Evolutionary conservation across 768 basidiomycete species (phyloP).

Genomic region (Rickenella mellea): DNA sequence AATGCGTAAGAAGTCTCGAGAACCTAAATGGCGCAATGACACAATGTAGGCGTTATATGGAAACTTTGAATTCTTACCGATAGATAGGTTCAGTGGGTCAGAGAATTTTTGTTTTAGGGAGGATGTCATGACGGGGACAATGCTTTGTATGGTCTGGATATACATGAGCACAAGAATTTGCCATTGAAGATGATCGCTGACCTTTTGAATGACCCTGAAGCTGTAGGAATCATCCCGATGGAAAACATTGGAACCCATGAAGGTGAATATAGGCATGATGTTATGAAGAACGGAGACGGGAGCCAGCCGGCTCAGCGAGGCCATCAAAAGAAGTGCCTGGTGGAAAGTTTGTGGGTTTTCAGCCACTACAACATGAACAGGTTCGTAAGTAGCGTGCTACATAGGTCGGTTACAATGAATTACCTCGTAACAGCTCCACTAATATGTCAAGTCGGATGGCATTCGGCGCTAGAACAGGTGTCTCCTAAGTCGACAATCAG

Average conservation of each 20-base stretch:
- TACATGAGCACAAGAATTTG: not conserved
- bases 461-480: slow-evolving; percentile 40
- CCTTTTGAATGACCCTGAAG: slow-evolving; percentile 91
- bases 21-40: slow-evolving; percentile 17
- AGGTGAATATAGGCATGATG: slow-evolving; percentile 97
- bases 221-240: slow-evolving; percentile 94
- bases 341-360: slow-evolving; percentile 93
- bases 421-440: slow-evolving; percentile 80
- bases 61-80: slow-evolving; percentile 23
- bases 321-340: slow-evolving; percentile 82
- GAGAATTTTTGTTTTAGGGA: slow-evolving; percentile 57
- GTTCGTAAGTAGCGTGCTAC: not conserved
- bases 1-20: slow-evolving; percentile 76
- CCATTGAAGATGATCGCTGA: slow-evolving; percentile 18
- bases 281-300: slow-evolving; percentile 91
- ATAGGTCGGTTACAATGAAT: not conserved
- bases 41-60: not conserved
- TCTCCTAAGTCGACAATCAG: slow-evolving; percentile 28
- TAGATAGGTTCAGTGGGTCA: slow-evolving; percentile 48
- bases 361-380: slow-evolving; percentile 41
- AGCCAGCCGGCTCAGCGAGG: slow-evolving; percentile 70
- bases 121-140: slow-evolving; percentile 86
- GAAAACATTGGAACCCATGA: slow-evolving; percentile 98
- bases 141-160: slow-evolving; percentile 77
- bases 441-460: slow-evolving; percentile 74